These are phyloP conservation scores for Casuarina equisetifolia DNA, from an alignment of 306 rosid species.

Conservation along the genomic window DNA sequence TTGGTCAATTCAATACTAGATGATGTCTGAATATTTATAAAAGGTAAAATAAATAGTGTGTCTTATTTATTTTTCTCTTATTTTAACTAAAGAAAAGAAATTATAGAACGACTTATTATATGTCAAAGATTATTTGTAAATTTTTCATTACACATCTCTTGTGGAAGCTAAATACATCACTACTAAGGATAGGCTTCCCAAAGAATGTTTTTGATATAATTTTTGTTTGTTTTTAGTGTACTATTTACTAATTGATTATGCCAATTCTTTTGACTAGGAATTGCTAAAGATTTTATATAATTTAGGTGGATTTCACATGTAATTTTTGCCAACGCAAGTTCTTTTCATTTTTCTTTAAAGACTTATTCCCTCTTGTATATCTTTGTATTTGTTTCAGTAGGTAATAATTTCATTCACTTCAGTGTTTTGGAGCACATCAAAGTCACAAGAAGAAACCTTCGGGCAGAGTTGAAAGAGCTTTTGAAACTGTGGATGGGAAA, in stretches of 20 bases:
- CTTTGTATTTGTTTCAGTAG: slow-evolving; percentile 2
- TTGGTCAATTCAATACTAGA: slow-evolving; percentile 63
- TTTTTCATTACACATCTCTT: neutral
- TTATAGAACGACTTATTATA: neutral
- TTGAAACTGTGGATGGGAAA: slow-evolving; percentile 76
- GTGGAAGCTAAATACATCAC: slow-evolving; percentile 4
- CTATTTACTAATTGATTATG: slow-evolving; percentile 17
- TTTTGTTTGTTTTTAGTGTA: slow-evolving; percentile 3
- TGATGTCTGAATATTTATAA: slow-evolving; percentile 39
- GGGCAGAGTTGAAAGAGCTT: slow-evolving; percentile 53
- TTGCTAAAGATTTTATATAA: slow-evolving; percentile 60
- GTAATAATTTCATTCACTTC: slow-evolving; percentile 26
- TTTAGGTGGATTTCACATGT: slow-evolving; percentile 75
- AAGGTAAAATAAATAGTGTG: slow-evolving; percentile 39
- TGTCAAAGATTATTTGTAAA: neutral
- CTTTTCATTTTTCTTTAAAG: neutral
- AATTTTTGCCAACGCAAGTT: slow-evolving; percentile 83
- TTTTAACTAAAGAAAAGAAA: neutral
- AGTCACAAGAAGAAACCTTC: slow-evolving; percentile 47
- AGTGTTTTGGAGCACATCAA: slow-evolving; percentile 68
- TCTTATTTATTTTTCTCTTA: slow-evolving; percentile 7
- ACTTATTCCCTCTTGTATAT: neutral
- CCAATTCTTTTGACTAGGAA: slow-evolving; percentile 49
- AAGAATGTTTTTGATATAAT: neutral
- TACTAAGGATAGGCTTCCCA: neutral